These are phyloP conservation scores for Amaranthus tricolor DNA, from an alignment of 179 eudicot species.

Conservation along the genomic window DNA sequence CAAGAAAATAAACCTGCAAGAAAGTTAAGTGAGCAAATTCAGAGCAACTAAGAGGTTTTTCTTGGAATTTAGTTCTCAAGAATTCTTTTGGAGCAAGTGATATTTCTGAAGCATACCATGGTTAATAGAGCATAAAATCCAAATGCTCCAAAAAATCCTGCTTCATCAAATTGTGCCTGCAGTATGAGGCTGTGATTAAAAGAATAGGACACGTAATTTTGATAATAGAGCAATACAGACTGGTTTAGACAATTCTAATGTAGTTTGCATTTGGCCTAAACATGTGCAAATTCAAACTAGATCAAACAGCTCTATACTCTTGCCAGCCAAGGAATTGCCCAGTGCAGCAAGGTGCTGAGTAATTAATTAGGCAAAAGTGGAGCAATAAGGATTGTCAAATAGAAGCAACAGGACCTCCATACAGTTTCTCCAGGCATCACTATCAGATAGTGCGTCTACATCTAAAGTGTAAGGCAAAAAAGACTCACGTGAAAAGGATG, in stretches of 20 bases:
- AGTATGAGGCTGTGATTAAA: slow-evolving; percentile 21
- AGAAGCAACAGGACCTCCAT: neutral
- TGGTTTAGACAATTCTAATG: neutral
- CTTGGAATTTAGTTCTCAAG: neutral
- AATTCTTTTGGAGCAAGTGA: slow-evolving; percentile 1
- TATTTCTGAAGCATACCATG: slow-evolving; percentile 45
- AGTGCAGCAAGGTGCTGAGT: neutral
- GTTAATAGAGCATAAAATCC: slow-evolving; percentile 76
- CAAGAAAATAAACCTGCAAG: slow-evolving; percentile 66
- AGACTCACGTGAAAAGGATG: neutral
- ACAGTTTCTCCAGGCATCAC: neutral
- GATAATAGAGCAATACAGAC: neutral
- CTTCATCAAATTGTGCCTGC: slow-evolving; percentile 67
- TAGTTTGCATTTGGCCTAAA: neutral
- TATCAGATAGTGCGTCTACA: neutral
- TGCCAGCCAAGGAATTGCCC: neutral
- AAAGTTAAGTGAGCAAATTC: slow-evolving; percentile 2
- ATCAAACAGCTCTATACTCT: neutral
- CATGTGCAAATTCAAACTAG: neutral
- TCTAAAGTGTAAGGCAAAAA: neutral
- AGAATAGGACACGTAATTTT: neutral
- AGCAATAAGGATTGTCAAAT: neutral
- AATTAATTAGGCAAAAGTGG: neutral
- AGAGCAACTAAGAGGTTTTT: neutral
- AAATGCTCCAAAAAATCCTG: slow-evolving; percentile 93